Base-by-base conservation (phyloP, 257 asterid genomes). In the Lantana camara region DNA sequence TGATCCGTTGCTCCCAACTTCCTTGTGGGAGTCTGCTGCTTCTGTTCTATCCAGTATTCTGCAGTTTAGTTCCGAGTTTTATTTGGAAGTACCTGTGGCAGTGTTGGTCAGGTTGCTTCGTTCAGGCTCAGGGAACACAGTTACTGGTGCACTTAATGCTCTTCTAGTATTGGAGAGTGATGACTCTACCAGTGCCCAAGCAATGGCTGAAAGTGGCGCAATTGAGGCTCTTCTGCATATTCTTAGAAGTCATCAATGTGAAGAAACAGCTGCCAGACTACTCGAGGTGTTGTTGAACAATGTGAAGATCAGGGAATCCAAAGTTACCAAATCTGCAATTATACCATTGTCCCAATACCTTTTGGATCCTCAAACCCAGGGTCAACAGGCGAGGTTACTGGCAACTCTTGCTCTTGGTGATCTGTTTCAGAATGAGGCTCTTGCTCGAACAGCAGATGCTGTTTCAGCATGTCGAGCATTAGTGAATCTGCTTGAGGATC, bases 171-270 rank as follows among this genome's bases (percentile, higher is more conserved):
- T 94, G 82, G 99, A 94, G 63, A 87, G 84, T 66, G 99, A 94
- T 69, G 97, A 94, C 82, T 85, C 99, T n/a, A 90, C 97, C 69
- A 85, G 90, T 56, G 95, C 99, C 17, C 90, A 86, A 82, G 96
- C 97, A 59, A 93, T 93, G 99, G 95, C 99, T 51, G 99, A 93
- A 77, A 88, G 97, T 75, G 97, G 97, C 41, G 99, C 97, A 2
- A 88, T 93, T 37, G 99, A 93, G 72, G 96, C 89, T 13, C 96
- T 93, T 41, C 76, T 93, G 49, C 97, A 88, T 65, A 91, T 93
- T 69, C 97, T 93, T 56, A 77, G 99, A 75, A 73, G 85, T 46
- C 99, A 93, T 79, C 96, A 85, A 64, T 85, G 95, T 40, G 99
- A 93, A 74, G 99, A 93, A 79, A 82, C 97, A 54, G 95, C 97